Base-by-base conservation (phyloP, 192 early-diverging fungal species). In the Phycomyces blakesleeanus region DNA sequence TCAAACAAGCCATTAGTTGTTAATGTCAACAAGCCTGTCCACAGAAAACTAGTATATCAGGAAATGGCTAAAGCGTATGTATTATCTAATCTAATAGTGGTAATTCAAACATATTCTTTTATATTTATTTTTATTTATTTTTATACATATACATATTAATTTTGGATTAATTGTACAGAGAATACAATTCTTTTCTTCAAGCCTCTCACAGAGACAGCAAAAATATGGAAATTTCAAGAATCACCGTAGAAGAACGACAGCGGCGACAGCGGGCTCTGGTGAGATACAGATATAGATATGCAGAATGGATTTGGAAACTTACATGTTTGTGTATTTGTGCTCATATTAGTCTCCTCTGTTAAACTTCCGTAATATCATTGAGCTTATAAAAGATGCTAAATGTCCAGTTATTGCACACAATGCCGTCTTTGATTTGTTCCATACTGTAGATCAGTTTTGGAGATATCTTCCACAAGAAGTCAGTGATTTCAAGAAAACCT, bases 381-480 rank as follows among this genome's bases (percentile, higher is more conserved):
- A 97, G n/a, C 51, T 83, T 38, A 81, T 95, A 22, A 74, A 81
- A 21, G 72, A 80, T 24, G 72, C 88, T 0, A 80, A 84, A 40
- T 89, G 89, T 55, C 93, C 93, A 1, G 68, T 98, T 1, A 75
- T 95, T 26, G 92, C 91, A 22, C 96, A 98, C 71, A 98, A 98
- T 74, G 86, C 90, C 73, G 79, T 89, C 24, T 81, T 93, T 34
- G 95, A 98, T 74, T 52, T 96, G n/a, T 85, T 87, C 63, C 93
- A 94, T 34, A 84, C 87, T 0, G 75, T 83, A 25, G 79, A 88
- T 40, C 86, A 92, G 66, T 95, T 98, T 63, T 76, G 87, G 71
- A 65, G 76, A 39, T 74, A 81, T 24, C 74, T 96, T 18, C 93
- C 93, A 0, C 64, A 73, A 3, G 74, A 81, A 14, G 64, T 92